Conservation (phyloP, 257 asterid genomes). For the Nyctanthes arbortristis region DNA sequence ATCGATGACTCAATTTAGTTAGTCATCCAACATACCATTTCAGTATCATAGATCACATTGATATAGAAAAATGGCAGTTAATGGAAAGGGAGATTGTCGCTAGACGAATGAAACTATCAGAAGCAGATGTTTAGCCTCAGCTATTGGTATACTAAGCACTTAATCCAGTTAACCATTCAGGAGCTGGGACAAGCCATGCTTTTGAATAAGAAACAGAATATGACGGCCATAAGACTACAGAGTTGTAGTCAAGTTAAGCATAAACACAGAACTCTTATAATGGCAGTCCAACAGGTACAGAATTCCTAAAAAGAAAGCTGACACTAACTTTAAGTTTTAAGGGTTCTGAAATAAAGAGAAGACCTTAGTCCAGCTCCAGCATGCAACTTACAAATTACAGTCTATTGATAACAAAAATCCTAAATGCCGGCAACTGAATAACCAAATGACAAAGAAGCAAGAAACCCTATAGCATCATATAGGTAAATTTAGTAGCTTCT, state of each 20-base stretch:
- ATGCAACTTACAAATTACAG: neutral
- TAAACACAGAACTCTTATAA: neutral
- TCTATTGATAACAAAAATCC: neutral
- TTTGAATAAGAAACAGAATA: neutral
- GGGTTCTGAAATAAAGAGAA: neutral
- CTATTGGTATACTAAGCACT: neutral
- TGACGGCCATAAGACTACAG: neutral
- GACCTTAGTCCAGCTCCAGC: neutral
- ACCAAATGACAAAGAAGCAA: no score
- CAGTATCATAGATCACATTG: neutral
- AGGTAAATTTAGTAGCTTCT: no score
- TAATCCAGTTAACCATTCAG: neutral
- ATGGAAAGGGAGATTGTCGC: neutral
- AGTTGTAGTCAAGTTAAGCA: neutral
- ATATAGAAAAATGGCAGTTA: slow-evolving; percentile 5
- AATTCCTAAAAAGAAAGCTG: neutral
- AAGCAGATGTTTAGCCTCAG: neutral
- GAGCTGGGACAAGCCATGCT: neutral
- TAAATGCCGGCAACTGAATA: no score
- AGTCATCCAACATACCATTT: slow-evolving; percentile 4
- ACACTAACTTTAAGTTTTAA: neutral
- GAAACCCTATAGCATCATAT: no score
- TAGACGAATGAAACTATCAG: neutral
- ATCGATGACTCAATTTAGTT: neutral
- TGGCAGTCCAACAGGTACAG: neutral